Base-by-base conservation (phyloP, 2,329 filamentous ascomycete genomes). In the Hymenoscyphus scutula region DNA sequence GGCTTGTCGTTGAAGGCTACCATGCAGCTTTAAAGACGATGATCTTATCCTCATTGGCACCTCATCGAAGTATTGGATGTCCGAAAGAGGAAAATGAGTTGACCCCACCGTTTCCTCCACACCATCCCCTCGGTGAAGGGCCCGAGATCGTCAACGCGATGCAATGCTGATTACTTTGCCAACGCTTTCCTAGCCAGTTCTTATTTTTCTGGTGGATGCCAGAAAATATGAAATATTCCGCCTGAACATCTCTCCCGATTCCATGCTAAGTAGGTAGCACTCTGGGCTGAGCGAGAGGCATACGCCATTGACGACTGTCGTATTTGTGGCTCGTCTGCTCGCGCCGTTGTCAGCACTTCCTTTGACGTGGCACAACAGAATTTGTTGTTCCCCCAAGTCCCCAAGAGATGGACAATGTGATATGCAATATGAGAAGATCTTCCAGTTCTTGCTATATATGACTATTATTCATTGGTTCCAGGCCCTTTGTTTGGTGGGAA, bases 371-470 rank as follows among this genome's bases (percentile, higher is more conserved):
- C 38, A 41, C 38, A 41, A 48, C 19, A 48, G 19, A 48, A 48
- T 23, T 34, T 48, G 41, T 23, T 48, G 41, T 48, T 23, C 13
- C 6, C 19, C 19, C 41, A 17, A 48, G n/a, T n/a, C n/a, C 10
- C 41, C 2, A 23, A 48, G 19, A 48, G 23, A 23, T 8, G n/a
- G 41, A 10, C n/a, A 25, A 48, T 48, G 19, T 23, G 41, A 23
- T 23, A 48, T 48, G 41, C 41, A 48, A 48, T 48, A 48, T 48
- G n/a, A n/a, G 41, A 48, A 23, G 41, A 48, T 48, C 41, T 48
- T 8, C 32, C 3, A 23, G 23, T 48, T 48, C 19, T 19, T 25
- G 41, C 41, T n/a, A n/a, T n/a, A n/a, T 25, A 48, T 48, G 41
- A 48, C 41, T 48, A 48, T 23, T 23, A 13, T 34, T 13, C 32